Conservation (phyloP, 345 rosid species). For the Melaleuca alternifolia region DNA sequence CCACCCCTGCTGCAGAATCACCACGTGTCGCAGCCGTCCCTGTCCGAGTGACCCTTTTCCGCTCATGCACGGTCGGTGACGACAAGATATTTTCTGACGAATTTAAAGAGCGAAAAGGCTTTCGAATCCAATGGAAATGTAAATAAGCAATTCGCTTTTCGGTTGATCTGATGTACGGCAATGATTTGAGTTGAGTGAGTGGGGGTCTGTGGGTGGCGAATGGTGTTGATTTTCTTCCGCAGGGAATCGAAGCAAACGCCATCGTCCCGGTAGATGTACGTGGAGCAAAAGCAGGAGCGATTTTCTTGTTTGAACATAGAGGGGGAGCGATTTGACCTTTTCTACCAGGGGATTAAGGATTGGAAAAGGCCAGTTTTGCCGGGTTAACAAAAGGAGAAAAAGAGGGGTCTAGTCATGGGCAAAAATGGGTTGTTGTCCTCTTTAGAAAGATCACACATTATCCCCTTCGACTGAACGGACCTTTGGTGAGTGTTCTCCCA, state of each 20-base stretch:
- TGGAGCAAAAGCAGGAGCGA: not conserved
- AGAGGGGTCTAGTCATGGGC: not conserved
- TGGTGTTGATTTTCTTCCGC: not conserved
- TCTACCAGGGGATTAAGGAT: not conserved
- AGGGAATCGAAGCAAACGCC: not conserved
- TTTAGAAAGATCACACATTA: not conserved
- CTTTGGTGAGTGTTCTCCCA: not conserved
- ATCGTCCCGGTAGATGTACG: not conserved
- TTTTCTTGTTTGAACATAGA: not conserved
- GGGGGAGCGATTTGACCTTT: not conserved
- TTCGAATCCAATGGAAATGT: not conserved
- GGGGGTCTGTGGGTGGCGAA: not conserved
- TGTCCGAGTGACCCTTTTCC: not conserved
- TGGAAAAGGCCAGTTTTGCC: not conserved
- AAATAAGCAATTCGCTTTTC: too few relatives aligned
- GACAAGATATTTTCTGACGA: not conserved
- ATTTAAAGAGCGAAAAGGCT: not conserved
- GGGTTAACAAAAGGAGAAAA: not conserved
- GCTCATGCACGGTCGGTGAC: not conserved
- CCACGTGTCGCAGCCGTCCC: not conserved
- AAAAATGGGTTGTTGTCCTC: not conserved
- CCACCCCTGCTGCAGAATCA: not conserved
- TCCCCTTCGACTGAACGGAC: not conserved
- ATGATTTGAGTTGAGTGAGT: not conserved
- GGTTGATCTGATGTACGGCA: not conserved